Evolutionary conservation across 2,329 filamentous ascomycete genomes (phyloP).

Genomic region (Penicillium sumatraense): DNA sequence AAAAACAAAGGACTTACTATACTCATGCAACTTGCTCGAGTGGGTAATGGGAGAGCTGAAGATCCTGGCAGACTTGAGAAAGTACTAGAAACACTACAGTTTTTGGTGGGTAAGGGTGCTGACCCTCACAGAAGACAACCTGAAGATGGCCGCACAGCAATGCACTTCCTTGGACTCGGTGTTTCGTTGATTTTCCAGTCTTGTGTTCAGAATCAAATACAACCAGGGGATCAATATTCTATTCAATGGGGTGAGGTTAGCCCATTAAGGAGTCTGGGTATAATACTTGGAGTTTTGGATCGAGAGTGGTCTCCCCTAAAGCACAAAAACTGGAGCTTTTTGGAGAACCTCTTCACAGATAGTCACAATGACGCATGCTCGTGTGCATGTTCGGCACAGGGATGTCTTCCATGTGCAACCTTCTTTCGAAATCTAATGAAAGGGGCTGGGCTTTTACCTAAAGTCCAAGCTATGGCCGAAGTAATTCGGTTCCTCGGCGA

Average conservation of each 20-base stretch:
- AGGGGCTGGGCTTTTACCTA: neutral
- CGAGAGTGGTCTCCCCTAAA: neutral
- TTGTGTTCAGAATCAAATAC: neutral
- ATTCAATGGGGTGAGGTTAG: neutral
- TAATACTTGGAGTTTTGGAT: neutral
- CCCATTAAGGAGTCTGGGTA: neutral
- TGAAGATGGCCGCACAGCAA: neutral
- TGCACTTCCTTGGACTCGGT: neutral
- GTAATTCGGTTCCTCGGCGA: neutral
- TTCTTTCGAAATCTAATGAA: neutral
- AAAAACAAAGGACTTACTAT: neutral
- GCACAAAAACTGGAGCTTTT: neutral
- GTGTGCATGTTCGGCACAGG: slow-evolving; percentile 1
- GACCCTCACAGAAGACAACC: neutral
- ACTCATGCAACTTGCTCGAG: neutral
- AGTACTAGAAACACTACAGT: neutral
- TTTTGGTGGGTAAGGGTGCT: neutral
- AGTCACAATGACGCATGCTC: slow-evolving; percentile 1
- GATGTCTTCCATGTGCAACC: slow-evolving; percentile 1
- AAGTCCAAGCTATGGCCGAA: neutral
- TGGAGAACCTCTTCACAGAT: neutral
- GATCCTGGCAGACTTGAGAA: neutral
- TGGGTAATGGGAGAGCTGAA: neutral
- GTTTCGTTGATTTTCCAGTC: neutral
- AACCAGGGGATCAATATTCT: neutral